phyloP scores from a whole-genome alignment of 1,139 yeast species.

The Kodamaea sp. region DNA sequence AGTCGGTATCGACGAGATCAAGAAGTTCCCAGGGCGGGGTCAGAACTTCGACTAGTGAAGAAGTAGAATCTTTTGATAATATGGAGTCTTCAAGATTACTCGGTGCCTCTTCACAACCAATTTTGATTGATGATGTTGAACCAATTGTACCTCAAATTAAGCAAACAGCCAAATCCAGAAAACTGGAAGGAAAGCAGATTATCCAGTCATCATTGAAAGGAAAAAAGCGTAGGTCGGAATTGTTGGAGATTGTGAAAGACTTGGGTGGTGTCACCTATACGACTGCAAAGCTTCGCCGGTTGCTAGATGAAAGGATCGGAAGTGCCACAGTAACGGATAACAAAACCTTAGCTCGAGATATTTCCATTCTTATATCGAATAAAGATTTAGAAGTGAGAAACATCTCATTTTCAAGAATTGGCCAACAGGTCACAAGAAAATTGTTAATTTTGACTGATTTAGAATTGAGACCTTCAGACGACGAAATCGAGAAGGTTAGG shows the following conservation, averaged over 20 bases:
- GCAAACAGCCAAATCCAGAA: slow-evolving; percentile 2
- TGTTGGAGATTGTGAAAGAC: slow-evolving; percentile 38
- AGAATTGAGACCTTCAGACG: slow-evolving; percentile 28
- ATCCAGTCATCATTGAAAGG: slow-evolving; percentile 15
- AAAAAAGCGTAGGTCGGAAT: slow-evolving; percentile 31
- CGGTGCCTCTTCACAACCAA: slow-evolving; percentile 3
- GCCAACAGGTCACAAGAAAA: slow-evolving; percentile 32
- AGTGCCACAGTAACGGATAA: slow-evolving; percentile 44
- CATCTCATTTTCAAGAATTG: slow-evolving; percentile 29
- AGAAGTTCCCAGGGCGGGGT: not conserved
- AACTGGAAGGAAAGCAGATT: slow-evolving; percentile 4
- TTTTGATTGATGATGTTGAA: slow-evolving; percentile 8
- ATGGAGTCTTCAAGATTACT: not conserved
- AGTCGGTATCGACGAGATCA: slow-evolving; percentile 2
- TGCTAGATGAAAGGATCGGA: slow-evolving; percentile 37
- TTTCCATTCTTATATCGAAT: slow-evolving; percentile 20
- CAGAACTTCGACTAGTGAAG: not conserved
- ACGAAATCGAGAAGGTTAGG: slow-evolving; percentile 27
- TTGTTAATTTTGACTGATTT: slow-evolving; percentile 35
- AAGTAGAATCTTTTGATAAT: not conserved
- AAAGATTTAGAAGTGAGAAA: slow-evolving; percentile 31
- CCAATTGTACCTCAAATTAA: slow-evolving; percentile 15
- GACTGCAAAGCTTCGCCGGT: slow-evolving; percentile 32
- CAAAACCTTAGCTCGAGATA: slow-evolving; percentile 50
- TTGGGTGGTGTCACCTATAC: slow-evolving; percentile 47